phyloP scores from a whole-genome alignment of 164 flowering plant genomes.

The Nymphaea thermarum region DNA sequence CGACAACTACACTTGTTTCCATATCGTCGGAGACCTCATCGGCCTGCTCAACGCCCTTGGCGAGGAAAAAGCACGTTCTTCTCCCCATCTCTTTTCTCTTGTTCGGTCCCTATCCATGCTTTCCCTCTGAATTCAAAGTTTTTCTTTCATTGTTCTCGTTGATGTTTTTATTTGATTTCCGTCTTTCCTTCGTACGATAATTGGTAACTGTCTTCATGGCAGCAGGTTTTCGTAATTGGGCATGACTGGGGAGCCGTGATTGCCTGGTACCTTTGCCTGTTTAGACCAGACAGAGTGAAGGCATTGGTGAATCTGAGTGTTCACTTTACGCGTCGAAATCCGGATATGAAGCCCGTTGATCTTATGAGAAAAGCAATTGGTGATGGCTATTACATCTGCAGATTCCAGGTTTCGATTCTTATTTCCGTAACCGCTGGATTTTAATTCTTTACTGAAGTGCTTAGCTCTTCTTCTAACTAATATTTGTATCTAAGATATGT shows the following conservation, averaged over 20 bases:
- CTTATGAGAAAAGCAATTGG: conserved; percentile 33
- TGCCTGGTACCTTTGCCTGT: conserved; percentile 62
- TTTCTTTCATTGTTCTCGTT: neutral
- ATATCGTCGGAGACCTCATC: conserved; percentile 57
- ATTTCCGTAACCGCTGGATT: no score
- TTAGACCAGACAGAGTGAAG: conserved; percentile 66
- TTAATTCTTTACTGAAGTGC: no score
- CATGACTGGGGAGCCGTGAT: conserved; percentile 78
- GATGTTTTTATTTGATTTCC: neutral
- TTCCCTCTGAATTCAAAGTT: neutral
- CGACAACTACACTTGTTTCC: conserved; percentile 31
- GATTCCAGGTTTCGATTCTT: conserved; percentile 51
- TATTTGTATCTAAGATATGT: neutral
- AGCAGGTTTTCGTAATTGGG: conserved; percentile 65
- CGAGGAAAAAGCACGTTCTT: conserved; percentile 12
- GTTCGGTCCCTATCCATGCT: neutral
- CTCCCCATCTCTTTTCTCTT: neutral
- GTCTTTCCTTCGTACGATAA: neutral
- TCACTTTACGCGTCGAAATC: conserved; percentile 32
- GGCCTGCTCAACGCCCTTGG: conserved; percentile 50
- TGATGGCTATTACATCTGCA: conserved; percentile 55
- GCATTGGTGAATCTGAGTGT: conserved; percentile 72
- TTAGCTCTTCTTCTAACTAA: no score
- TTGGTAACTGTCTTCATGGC: neutral
- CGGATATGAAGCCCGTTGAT: conserved; percentile 26